A percentile compares a stretch with the other conserved stretches of the same genome.
phyloP scores from a whole-genome alignment of 192 early-diverging fungal genomes.

The Umbelopsis sp. region DNA sequence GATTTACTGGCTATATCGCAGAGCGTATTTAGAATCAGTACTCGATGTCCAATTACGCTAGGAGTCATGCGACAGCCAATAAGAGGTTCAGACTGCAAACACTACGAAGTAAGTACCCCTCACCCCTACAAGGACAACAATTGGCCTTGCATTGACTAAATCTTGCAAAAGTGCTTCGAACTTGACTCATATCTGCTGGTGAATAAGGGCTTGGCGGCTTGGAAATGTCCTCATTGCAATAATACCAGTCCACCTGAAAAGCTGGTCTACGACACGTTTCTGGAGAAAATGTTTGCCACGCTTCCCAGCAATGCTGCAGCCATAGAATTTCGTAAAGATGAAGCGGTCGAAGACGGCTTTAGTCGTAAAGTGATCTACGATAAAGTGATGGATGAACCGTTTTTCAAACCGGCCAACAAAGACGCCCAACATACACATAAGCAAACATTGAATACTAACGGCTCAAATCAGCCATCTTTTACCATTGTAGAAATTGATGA shows the following conservation, averaged over 20 bases:
- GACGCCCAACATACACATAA: not conserved
- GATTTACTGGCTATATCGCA: slow-evolving; percentile 16
- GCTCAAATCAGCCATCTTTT: not conserved
- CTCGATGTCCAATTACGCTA: slow-evolving; percentile 29
- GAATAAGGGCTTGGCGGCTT: slow-evolving; percentile 8
- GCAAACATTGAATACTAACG: not conserved
- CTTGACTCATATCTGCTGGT: slow-evolving; percentile 14
- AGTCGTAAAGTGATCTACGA: not conserved
- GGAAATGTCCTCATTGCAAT: slow-evolving; percentile 35
- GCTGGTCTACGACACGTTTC: slow-evolving; percentile 21
- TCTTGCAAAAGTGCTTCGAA: slow-evolving; percentile 26
- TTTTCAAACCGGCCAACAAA: not conserved
- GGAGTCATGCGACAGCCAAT: slow-evolving; percentile 17
- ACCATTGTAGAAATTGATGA: slow-evolving; percentile 16
- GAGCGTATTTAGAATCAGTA: slow-evolving; percentile 6
- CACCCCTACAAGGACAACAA: not conserved
- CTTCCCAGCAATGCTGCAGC: slow-evolving; percentile 16
- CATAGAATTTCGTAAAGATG: slow-evolving; percentile 22
- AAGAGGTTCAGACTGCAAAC: slow-evolving; percentile 26
- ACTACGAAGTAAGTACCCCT: slow-evolving; percentile 25
- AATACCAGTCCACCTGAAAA: not conserved
- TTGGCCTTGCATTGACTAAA: not conserved
- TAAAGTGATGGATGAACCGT: not conserved
- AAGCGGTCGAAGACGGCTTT: not conserved
- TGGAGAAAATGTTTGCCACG: slow-evolving; percentile 6